phyloP scores from a whole-genome alignment of 495 filamentous ascomycete genomes.

The Baudoinia panamericana region DNA sequence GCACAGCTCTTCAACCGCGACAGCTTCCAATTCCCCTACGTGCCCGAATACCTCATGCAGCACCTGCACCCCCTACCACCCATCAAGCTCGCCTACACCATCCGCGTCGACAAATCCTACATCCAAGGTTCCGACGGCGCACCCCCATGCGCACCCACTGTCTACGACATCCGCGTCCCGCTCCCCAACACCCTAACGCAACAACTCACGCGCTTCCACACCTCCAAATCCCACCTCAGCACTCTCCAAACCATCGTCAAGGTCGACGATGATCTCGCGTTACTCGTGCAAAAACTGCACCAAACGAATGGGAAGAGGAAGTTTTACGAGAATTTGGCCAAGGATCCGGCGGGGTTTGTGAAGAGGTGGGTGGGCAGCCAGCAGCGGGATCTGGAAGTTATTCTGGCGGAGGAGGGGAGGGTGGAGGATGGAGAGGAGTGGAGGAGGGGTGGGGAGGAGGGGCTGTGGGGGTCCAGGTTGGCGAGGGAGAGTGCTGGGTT shows the following conservation, averaged over 20 bases:
- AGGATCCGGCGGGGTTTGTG: constrained; percentile 72
- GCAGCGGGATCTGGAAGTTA: constrained; percentile 77
- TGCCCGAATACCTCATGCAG: constrained; percentile 58
- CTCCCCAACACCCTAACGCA: constrained; percentile 72
- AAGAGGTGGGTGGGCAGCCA: constrained; percentile 76
- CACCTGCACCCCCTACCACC: constrained; percentile 73
- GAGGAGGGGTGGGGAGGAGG: constrained; percentile 9
- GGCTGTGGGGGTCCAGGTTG: constrained; percentile 3
- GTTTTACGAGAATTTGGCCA: constrained; percentile 61
- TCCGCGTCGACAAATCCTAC: constrained; percentile 81
- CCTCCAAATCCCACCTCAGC: constrained; percentile 39
- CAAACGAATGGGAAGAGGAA: constrained; percentile 72
- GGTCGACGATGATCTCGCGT: constrained; percentile 73
- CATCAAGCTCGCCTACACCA: constrained; percentile 77
- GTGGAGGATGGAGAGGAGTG: constrained; percentile 2
- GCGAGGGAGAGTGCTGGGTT: constrained; percentile 1
- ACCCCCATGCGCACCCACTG: constrained; percentile 36
- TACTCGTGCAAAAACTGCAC: constrained; percentile 61
- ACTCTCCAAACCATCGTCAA: constrained; percentile 55
- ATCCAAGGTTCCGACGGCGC: constrained; percentile 40
- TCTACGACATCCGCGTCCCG: constrained; percentile 79
- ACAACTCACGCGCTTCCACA: constrained; percentile 41
- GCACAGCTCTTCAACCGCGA: constrained; percentile 65
- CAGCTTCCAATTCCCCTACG: constrained; percentile 72
- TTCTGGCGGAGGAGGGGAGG: constrained; percentile 62